phyloP scores from a whole-genome alignment of 1,284 basidiomycete genomes.

The Polyporus tsugae region DNA sequence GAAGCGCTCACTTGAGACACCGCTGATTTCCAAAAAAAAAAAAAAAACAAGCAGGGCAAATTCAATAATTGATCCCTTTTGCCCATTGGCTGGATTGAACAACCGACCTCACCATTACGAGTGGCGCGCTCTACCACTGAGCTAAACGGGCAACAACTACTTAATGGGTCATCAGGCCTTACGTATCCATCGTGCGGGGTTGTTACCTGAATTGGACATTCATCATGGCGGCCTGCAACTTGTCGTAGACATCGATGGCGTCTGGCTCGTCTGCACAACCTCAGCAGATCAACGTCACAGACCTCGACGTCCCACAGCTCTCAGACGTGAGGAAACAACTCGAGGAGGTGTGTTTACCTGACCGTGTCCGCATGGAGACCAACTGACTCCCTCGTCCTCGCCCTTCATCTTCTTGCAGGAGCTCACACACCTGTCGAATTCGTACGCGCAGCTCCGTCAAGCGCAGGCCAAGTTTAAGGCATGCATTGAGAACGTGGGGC shows the following conservation, averaged over 20 bases:
- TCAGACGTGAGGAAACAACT: constrained; percentile 88
- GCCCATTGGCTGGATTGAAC: constrained; percentile 35
- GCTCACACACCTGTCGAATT: constrained; percentile 90
- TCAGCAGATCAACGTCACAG: constrained; percentile 80
- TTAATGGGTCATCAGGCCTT: no score
- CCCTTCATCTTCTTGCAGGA: constrained; percentile 63
- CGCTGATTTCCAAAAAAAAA: constrained; percentile 5
- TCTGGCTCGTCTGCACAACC: constrained; percentile 41
- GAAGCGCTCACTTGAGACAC: no score
- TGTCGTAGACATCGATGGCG: constrained; percentile 29
- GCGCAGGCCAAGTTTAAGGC: constrained; percentile 93
- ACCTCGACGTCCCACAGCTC: constrained; percentile 85
- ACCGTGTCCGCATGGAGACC: constrained; percentile 16
- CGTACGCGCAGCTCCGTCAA: constrained; percentile 91
- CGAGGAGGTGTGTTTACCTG: constrained; percentile 70
- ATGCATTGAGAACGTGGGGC: constrained; percentile 86
- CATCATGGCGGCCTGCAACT: not conserved
- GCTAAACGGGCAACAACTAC: constrained; percentile 35
- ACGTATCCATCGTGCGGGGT: no score
- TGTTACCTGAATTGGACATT: not conserved
- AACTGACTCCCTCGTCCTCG: not conserved
- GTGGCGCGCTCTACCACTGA: constrained; percentile 35
- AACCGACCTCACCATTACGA: constrained; percentile 35
- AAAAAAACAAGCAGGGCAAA: no score
- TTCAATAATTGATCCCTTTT: no score